Conservation (phyloP, 2,329 filamentous ascomycete genomes). For the Chaetomium olivaceum region DNA sequence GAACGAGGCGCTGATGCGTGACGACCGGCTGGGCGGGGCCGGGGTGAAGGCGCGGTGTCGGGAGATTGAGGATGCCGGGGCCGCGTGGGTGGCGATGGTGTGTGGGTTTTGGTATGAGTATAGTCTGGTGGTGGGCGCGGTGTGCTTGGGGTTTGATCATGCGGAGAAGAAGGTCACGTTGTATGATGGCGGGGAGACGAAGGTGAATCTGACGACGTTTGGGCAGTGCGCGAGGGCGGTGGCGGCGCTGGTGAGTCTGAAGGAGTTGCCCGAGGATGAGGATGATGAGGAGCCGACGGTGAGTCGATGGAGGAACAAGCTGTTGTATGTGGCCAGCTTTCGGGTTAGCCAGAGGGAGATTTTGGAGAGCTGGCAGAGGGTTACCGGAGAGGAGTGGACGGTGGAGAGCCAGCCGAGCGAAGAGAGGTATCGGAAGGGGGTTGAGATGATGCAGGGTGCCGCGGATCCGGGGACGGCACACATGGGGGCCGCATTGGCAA, state of each 20-base stretch:
- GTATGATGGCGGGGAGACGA: neutral
- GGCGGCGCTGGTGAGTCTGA: neutral
- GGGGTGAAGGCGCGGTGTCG: neutral
- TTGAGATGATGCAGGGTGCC: neutral
- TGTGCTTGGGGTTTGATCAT: neutral
- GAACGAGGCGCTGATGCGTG: neutral
- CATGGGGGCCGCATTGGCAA: neutral
- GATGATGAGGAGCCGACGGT: conserved; percentile 1
- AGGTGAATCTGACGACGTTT: neutral
- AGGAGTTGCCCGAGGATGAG: conserved; percentile 13
- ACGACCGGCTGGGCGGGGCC: neutral
- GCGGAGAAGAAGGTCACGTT: neutral
- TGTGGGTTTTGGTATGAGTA: conserved; percentile 6
- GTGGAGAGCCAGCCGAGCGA: neutral
- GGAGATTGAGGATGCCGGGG: neutral
- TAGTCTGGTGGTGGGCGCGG: neutral
- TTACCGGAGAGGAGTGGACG: conserved; percentile 10
- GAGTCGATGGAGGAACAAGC: conserved; percentile 1
- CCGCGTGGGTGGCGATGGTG: neutral
- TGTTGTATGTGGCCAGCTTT: conserved; percentile 13
- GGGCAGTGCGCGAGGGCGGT: conserved; percentile 10
- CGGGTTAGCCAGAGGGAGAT: conserved; percentile 15
- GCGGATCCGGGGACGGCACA: neutral
- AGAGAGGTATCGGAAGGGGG: neutral
- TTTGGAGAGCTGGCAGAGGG: conserved; percentile 13